phyloP scores from a whole-genome alignment of 768 basidiomycete species.

The Butyriboletus loyo region DNA sequence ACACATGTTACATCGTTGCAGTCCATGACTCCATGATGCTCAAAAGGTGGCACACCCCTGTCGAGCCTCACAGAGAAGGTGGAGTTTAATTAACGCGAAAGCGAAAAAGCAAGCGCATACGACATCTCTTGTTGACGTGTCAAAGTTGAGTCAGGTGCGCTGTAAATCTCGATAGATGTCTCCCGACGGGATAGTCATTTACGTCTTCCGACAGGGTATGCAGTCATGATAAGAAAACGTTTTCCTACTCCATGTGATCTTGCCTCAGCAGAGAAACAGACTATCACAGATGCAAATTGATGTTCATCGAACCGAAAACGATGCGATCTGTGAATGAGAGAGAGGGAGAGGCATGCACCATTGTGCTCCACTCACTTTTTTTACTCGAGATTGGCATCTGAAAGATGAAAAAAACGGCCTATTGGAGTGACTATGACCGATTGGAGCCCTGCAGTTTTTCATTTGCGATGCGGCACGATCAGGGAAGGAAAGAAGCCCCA shows the following conservation, averaged over 20 bases:
- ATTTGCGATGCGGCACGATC: conserved; percentile 14
- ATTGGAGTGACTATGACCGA: background rate
- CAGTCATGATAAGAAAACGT: conserved; percentile 1
- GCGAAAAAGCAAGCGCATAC: background rate
- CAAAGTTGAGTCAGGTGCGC: background rate
- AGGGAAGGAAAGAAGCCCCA: conserved; percentile 22
- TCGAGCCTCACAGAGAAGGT: too few species aligned
- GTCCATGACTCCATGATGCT: background rate
- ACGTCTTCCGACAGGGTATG: conserved; percentile 17
- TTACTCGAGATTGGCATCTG: background rate
- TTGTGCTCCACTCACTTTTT: conserved; percentile 17
- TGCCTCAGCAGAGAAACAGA: background rate
- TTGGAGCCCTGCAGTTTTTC: conserved; percentile 12
- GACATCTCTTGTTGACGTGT: conserved; percentile 4
- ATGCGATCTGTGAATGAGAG: conserved; percentile 4
- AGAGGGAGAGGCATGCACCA: too few species aligned
- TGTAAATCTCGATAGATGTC: conserved; percentile 3
- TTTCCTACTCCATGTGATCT: conserved; percentile 1
- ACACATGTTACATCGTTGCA: background rate
- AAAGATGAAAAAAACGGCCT: background rate
- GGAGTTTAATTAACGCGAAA: background rate
- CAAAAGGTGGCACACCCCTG: too few species aligned
- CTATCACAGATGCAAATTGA: background rate
- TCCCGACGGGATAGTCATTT: conserved; percentile 4
- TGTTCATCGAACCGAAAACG: conserved; percentile 8